Conservation (phyloP, 1,284 basidiomycete genomes). For the Neonothopanus nambi region DNA sequence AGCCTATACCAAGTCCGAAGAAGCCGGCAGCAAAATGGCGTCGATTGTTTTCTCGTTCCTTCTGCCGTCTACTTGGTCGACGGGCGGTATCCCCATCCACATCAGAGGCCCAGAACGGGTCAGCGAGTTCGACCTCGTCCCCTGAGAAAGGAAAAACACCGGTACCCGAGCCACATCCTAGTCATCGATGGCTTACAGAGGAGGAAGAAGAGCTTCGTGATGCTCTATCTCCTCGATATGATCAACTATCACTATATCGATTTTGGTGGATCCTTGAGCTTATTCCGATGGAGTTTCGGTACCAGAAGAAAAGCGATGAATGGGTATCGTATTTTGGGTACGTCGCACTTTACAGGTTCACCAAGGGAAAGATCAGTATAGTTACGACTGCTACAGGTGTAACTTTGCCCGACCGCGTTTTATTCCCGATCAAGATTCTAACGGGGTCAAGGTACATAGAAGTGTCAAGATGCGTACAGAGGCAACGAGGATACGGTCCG, state of each 20-base stretch:
- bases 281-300: slow-evolving; percentile 33
- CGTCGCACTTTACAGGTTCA: not conserved
- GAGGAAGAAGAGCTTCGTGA: slow-evolving; percentile 45
- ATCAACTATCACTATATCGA: slow-evolving; percentile 38
- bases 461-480: slow-evolving; percentile 47
- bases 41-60: too few relatives aligned
- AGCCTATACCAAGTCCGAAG: not conserved
- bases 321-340: slow-evolving; percentile 23
- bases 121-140: not conserved
- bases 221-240: slow-evolving; percentile 43
- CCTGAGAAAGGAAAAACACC: not conserved
- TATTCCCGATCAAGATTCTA: slow-evolving; percentile 30
- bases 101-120: too few relatives aligned
- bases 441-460: slow-evolving; percentile 38
- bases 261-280: slow-evolving; percentile 50
- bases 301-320: slow-evolving; percentile 27
- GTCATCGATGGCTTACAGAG: slow-evolving; percentile 26
- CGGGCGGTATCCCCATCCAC: too few relatives aligned
- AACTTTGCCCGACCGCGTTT: slow-evolving; percentile 39
- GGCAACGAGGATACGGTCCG: slow-evolving; percentile 26
- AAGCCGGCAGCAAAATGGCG: too few relatives aligned
- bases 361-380: too few relatives aligned
- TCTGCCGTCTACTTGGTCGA: too few relatives aligned
- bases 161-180: slow-evolving; percentile 11
- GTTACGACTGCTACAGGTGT: not conserved